Percentiles rank a stretch among this genome's conserved stretches.
These are phyloP conservation scores for Purpureocillium lavendulum DNA, from an alignment of 2,329 filamentous ascomycete species.

Conservation along the genomic window DNA sequence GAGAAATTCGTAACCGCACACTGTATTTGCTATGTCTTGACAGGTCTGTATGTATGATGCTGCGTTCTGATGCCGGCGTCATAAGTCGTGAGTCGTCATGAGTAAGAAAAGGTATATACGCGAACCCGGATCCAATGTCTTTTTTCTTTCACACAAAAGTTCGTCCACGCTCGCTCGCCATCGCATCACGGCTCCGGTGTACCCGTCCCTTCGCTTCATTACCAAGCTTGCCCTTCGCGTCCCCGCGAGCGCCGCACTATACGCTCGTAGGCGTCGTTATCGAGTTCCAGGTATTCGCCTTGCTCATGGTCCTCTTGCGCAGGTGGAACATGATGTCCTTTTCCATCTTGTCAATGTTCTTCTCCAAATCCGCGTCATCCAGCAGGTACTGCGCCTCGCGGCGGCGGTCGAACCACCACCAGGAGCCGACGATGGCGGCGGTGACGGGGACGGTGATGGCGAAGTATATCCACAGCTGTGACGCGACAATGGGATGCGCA, in stretches of 20 bases:
- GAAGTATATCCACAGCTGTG: slow-evolving; percentile 54
- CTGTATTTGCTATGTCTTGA: not conserved
- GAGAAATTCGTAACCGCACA: too few species aligned
- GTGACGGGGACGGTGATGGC: slow-evolving; percentile 52
- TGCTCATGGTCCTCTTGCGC: slow-evolving; percentile 48
- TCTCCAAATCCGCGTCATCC: slow-evolving; percentile 45
- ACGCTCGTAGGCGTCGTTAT: slow-evolving; percentile 19
- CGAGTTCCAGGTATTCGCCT: slow-evolving; percentile 45
- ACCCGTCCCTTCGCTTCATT: too few species aligned
- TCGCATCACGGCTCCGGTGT: too few species aligned
- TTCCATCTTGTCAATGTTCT: slow-evolving; percentile 48
- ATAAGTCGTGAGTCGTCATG: slow-evolving; percentile 5
- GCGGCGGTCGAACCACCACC: slow-evolving; percentile 44
- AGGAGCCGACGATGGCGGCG: slow-evolving; percentile 42
- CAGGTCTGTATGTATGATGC: not conserved
- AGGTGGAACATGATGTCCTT: slow-evolving; percentile 47
- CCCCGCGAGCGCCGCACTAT: not conserved
- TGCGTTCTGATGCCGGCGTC: not conserved
- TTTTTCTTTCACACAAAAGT: too few species aligned
- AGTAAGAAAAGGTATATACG: not conserved
- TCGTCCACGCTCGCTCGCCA: too few species aligned
- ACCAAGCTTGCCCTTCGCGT: too few species aligned
- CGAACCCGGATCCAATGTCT: too few species aligned
- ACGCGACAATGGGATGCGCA: slow-evolving; percentile 1
- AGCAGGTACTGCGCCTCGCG: slow-evolving; percentile 38